A percentile compares a stretch with the other conserved stretches of the same genome.
These are phyloP conservation scores for Cercospora sesami DNA, from an alignment of 2,329 filamentous ascomycete genomes.

Conservation along the genomic window DNA sequence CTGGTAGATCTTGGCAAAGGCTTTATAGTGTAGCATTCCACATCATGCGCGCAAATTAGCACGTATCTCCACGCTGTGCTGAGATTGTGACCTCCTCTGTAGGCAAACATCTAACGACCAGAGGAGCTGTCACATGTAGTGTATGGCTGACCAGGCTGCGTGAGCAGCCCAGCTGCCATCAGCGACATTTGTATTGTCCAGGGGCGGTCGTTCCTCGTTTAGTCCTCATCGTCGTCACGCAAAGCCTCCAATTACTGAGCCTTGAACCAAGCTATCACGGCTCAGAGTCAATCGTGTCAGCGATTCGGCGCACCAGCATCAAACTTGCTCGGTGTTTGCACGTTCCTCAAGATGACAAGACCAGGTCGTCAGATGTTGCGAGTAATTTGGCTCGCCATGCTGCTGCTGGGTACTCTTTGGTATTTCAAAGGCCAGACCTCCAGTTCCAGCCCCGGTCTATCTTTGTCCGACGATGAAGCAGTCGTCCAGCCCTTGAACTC, in stretches of 20 bases:
- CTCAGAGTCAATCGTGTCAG: neutral
- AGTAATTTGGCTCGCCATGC: neutral
- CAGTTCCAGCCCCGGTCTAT: neutral
- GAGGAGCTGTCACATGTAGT: neutral
- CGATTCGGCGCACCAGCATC: neutral
- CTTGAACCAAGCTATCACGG: neutral
- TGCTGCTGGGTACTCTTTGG: neutral
- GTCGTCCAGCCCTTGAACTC: neutral
- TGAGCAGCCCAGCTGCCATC: neutral
- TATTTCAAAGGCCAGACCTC: neutral
- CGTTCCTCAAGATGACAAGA: neutral
- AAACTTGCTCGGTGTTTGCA: neutral
- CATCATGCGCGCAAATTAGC: neutral
- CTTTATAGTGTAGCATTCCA: neutral
- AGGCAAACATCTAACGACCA: neutral
- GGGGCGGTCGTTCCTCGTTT: too few species aligned
- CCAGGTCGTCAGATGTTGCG: neutral
- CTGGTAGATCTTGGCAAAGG: too few species aligned
- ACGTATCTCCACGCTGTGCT: neutral
- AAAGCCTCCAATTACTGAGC: too few species aligned
- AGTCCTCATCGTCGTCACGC: too few species aligned
- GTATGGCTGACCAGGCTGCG: neutral
- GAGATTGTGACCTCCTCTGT: neutral
- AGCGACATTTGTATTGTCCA: neutral
- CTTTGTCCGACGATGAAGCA: neutral